Conservation (phyloP, 23 red algal species). For the Gracilariopsis chorda region DNA sequence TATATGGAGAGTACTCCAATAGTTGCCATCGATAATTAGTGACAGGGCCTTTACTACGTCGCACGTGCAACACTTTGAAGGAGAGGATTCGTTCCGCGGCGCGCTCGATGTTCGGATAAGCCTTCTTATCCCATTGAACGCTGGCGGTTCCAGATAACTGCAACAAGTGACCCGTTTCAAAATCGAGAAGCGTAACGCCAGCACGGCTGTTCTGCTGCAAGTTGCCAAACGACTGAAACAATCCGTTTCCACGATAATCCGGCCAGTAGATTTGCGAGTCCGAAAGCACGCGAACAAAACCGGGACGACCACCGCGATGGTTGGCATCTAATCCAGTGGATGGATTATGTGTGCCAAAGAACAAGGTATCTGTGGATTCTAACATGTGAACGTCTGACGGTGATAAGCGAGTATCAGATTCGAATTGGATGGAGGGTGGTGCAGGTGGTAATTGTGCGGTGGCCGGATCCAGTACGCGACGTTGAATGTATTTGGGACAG, state of each 20-base stretch:
- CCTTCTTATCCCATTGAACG: slow-evolving; percentile 27
- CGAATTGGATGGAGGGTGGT: background rate
- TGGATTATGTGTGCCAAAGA: slow-evolving; percentile 55
- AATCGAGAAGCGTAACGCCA: slow-evolving; percentile 59
- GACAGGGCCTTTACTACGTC: slow-evolving; percentile 10
- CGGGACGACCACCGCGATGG: slow-evolving; percentile 64
- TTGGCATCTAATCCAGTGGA: slow-evolving; percentile 42
- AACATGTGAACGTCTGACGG: slow-evolving; percentile 19
- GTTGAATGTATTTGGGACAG: slow-evolving; percentile 82
- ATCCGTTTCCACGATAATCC: slow-evolving; percentile 80
- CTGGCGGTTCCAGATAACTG: slow-evolving; percentile 58
- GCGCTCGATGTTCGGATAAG: background rate
- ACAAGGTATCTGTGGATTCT: slow-evolving; percentile 43
- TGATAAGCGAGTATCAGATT: slow-evolving; percentile 11
- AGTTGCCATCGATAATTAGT: slow-evolving; percentile 62
- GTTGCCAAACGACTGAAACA: slow-evolving; percentile 74
- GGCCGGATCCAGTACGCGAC: background rate
- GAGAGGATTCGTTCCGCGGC: background rate
- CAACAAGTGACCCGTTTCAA: slow-evolving; percentile 26
- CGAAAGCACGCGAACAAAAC: slow-evolving; percentile 27
- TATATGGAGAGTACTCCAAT: slow-evolving; percentile 57
- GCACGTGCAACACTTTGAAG: slow-evolving; percentile 32
- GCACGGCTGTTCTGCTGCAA: slow-evolving; percentile 40
- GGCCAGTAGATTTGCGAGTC: slow-evolving; percentile 33
- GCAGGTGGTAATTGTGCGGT: slow-evolving; percentile 9